A percentile compares a stretch with the other conserved stretches of the same genome.
phyloP scores from a whole-genome alignment of 345 rosid species.

The Gossypium ekmanianum region DNA sequence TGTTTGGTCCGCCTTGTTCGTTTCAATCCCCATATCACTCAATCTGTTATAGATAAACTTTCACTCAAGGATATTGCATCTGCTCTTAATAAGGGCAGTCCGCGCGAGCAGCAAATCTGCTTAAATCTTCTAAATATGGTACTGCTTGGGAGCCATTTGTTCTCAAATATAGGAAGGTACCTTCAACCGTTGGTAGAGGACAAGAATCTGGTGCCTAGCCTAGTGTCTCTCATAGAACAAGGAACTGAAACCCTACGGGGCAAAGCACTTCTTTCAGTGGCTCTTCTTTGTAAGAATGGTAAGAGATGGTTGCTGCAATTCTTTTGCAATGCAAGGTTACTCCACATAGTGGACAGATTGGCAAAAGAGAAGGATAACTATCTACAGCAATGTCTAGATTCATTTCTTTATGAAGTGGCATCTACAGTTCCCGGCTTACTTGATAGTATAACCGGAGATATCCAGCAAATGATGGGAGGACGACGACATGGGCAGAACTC shows the following conservation, averaged over 20 bases:
- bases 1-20: constrained; percentile 94
- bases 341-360: constrained; percentile 79
- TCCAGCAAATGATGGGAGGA: constrained; percentile 84
- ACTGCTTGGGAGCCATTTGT: constrained; percentile 72
- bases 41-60: constrained; percentile 67
- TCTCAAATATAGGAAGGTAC: constrained; percentile 71
- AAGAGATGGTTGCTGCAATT: constrained; percentile 84
- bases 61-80: constrained; percentile 77
- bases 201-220: constrained; percentile 65
- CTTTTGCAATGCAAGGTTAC: constrained; percentile 72
- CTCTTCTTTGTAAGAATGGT: constrained; percentile 80
- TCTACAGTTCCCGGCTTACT: constrained; percentile 68
- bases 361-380: constrained; percentile 87
- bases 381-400: constrained; percentile 67
- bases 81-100: constrained; percentile 69
- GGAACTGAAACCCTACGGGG: constrained; percentile 83
- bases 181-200: constrained; percentile 71
- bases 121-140: constrained; percentile 84
- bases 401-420: constrained; percentile 61
- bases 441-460: constrained; percentile 67
- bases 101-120: constrained; percentile 92
- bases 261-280: constrained; percentile 73
- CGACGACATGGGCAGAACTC: constrained; percentile 75
- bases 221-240: constrained; percentile 81
- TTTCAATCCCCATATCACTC: constrained; percentile 76